Percentiles rank a stretch among this genome's conserved stretches.
phyloP scores from a whole-genome alignment of 2,329 filamentous ascomycete genomes.

The Reticulascus tulasneorum region DNA sequence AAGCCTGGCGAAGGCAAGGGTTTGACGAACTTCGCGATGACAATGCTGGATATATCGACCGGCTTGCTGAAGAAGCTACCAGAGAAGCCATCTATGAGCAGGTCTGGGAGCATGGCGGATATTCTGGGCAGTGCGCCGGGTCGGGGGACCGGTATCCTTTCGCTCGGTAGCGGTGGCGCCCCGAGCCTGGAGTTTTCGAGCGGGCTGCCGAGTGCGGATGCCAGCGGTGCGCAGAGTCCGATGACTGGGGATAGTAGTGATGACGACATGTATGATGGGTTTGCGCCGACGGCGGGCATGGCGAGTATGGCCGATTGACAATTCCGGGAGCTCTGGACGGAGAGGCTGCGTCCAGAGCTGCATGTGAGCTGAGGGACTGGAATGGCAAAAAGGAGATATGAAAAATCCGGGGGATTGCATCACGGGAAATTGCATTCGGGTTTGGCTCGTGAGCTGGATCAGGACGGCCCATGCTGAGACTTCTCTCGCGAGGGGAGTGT shows the following conservation, averaged over 20 bases:
- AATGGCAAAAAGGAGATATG: slow-evolving; percentile 6
- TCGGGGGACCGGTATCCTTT: slow-evolving; percentile 11
- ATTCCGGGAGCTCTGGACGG: slow-evolving; percentile 1
- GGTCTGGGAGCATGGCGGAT: slow-evolving; percentile 47
- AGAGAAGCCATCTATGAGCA: slow-evolving; percentile 64
- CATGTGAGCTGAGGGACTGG: background rate
- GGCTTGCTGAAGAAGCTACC: slow-evolving; percentile 66
- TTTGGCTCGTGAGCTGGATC: too few species aligned
- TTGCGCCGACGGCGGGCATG: slow-evolving; percentile 30
- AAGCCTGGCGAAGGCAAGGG: slow-evolving; percentile 60
- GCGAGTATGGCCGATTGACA: slow-evolving; percentile 21
- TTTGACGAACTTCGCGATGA: slow-evolving; percentile 68
- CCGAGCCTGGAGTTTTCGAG: slow-evolving; percentile 31
- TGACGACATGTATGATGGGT: slow-evolving; percentile 51
- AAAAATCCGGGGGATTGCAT: too few species aligned
- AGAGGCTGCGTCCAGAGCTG: slow-evolving; percentile 1
- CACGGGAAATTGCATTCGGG: too few species aligned
- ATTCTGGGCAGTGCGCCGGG: slow-evolving; percentile 36
- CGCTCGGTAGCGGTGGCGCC: slow-evolving; percentile 12
- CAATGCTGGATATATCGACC: slow-evolving; percentile 70
- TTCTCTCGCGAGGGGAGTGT: background rate
- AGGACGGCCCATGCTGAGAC: background rate
- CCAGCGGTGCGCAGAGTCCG: slow-evolving; percentile 49
- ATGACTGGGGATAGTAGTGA: slow-evolving; percentile 49
- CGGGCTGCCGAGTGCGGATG: slow-evolving; percentile 42